Evolutionary conservation across 1,284 basidiomycete species (phyloP).

Genomic region (Blastosporella zonata): DNA sequence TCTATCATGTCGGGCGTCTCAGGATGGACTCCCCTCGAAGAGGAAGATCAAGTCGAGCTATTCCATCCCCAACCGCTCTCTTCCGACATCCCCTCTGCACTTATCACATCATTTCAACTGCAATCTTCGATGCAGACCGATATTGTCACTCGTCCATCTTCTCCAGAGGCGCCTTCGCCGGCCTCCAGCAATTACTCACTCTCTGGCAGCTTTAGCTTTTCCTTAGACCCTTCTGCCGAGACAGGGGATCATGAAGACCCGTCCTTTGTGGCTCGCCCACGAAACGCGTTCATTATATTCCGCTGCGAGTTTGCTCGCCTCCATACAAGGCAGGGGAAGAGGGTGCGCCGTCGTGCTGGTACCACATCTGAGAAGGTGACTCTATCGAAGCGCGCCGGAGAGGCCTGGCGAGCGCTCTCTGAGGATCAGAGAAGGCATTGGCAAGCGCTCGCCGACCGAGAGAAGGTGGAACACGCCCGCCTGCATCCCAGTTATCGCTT

Average conservation of each 20-base stretch:
- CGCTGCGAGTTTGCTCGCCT: slow-evolving; percentile 65
- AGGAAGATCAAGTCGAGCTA: slow-evolving; percentile 15
- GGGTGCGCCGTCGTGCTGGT: slow-evolving; percentile 29
- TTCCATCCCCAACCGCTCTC: slow-evolving; percentile 8
- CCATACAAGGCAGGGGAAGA: slow-evolving; percentile 33
- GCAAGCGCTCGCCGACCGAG: slow-evolving; percentile 46
- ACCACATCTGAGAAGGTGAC: slow-evolving; percentile 33
- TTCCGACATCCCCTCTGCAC: background rate
- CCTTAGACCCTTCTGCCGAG: slow-evolving; percentile 21
- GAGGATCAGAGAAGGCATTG: slow-evolving; percentile 44
- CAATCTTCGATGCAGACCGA: background rate
- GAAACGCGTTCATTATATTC: slow-evolving; percentile 89
- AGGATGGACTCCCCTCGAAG: slow-evolving; percentile 21
- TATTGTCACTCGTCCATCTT: background rate
- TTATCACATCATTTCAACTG: slow-evolving; percentile 4
- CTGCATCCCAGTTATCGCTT: slow-evolving; percentile 60
- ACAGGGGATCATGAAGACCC: slow-evolving; percentile 38
- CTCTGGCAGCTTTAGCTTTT: slow-evolving; percentile 14
- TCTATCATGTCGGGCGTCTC: slow-evolving; percentile 17
- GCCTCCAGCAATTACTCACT: slow-evolving; percentile 11
- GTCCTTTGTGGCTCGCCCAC: slow-evolving; percentile 76
- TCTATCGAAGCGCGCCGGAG: slow-evolving; percentile 60
- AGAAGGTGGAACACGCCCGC: slow-evolving; percentile 51
- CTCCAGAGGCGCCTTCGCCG: slow-evolving; percentile 12
- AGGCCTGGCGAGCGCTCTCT: slow-evolving; percentile 55